Percentiles rank a stretch among this genome's conserved stretches.
Evolutionary conservation across 202 grass and related monocot genomes (phyloP).

Genomic region (Setaria italica): DNA sequence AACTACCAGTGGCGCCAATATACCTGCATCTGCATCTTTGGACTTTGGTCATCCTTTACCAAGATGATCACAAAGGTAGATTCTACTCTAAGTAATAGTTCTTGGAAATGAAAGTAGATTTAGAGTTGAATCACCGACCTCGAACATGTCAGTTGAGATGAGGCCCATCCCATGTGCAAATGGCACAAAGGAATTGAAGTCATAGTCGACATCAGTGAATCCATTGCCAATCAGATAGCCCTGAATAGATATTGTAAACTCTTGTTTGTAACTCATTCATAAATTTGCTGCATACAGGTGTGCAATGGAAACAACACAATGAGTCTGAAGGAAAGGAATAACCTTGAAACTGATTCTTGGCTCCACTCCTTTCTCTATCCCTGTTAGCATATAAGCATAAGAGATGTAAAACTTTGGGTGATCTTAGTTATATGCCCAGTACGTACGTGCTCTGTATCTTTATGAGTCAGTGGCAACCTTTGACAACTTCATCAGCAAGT

Average conservation of each 20-base stretch:
- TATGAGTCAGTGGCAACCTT: conserved; percentile 52
- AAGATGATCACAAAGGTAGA: neutral
- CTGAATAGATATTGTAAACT: conserved; percentile 37
- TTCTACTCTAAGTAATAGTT: neutral
- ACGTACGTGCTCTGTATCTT: neutral
- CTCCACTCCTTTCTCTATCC: conserved; percentile 52
- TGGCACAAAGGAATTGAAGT: conserved; percentile 83
- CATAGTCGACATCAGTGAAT: conserved; percentile 55
- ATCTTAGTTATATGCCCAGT: neutral
- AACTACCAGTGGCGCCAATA: neutral
- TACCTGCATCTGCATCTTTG: neutral
- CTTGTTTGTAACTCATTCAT: neutral
- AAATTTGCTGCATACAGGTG: neutral
- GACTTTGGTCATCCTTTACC: neutral
- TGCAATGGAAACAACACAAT: neutral
- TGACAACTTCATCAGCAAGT: conserved; percentile 67
- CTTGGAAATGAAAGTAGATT: neutral
- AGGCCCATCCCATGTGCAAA: conserved; percentile 89
- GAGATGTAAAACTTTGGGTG: neutral
- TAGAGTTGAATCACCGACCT: conserved; percentile 49
- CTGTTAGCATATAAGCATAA: conserved; percentile 47
- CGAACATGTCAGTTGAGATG: conserved; percentile 70
- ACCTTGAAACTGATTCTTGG: conserved; percentile 89
- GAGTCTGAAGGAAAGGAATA: neutral
- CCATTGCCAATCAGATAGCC: conserved; percentile 92